Evolutionary conservation across 192 early-diverging fungal species (phyloP).

Genomic region (Thamnidium elegans): DNA sequence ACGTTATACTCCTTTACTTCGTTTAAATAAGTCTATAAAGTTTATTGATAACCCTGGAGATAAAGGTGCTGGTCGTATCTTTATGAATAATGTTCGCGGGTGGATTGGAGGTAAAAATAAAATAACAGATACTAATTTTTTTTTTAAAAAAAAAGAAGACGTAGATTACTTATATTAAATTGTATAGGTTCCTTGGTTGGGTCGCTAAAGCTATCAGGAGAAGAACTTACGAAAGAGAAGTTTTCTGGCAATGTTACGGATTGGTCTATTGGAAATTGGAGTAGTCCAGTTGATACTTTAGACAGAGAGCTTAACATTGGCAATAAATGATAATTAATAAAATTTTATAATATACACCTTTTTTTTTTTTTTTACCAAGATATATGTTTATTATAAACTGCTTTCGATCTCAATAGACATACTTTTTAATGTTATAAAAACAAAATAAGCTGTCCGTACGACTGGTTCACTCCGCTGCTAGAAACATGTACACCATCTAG

Average conservation of each 20-base stretch:
- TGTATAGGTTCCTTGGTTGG: conserved; percentile 78
- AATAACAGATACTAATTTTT: no score
- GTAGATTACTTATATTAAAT: no score
- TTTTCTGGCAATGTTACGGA: conserved; percentile 64
- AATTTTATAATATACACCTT: not conserved
- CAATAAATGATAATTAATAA: not conserved
- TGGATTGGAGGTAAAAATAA: conserved; percentile 93
- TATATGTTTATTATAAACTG: no score
- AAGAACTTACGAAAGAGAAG: conserved; percentile 63
- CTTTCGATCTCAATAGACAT: no score
- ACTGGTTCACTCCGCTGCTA: no score
- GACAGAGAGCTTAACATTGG: conserved; percentile 4
- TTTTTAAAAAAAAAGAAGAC: no score
- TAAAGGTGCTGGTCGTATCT: conserved; percentile 49
- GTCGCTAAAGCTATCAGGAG: conserved; percentile 66
- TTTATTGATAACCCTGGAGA: conserved; percentile 51
- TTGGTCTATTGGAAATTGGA: conserved; percentile 51
- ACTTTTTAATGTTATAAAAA: no score
- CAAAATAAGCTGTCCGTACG: no score
- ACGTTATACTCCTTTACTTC: conserved; percentile 46
- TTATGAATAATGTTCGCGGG: conserved; percentile 62
- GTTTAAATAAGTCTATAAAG: conserved; percentile 48
- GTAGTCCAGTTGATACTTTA: not conserved
- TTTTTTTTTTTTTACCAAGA: not conserved
- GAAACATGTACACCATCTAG: no score